Base-by-base conservation (phyloP, 495 filamentous ascomycete species). In the Hypoxylon lenormandii region DNA sequence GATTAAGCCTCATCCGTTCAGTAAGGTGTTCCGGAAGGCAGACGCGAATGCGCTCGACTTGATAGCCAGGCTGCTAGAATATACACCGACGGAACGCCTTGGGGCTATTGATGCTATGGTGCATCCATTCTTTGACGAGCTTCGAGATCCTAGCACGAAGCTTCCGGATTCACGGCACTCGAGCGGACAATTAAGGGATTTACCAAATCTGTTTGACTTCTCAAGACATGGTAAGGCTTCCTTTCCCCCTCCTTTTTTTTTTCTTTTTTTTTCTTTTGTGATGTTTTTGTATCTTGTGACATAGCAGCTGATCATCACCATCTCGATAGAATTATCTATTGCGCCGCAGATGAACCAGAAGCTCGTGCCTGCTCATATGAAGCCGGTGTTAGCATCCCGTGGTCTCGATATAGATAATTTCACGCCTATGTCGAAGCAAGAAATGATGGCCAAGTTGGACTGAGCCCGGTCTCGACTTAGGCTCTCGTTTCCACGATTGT, bases 1-100 rank as follows among this genome's bases (percentile, higher is more conserved):
- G 76, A 99, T 99, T 85, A 99, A 99, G 83, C 95, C 95, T 38
- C 95, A 98, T 74, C 95, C 95, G 10, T 98, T 98, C 85, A 94
- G 91, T 77, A 98, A 98, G 86, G 95, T 98, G 18, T 98, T 98
- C 87, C 89, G 96, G 59, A 95, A 92, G 85, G 95, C 95, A 21
- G 91, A 95, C 54, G 83, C 86, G 12, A 92, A 94, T 76, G 95
- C 95, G 18, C 96, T 98, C 75, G 95, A 98, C 73, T 82, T 98
- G 64, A 98, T 98, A 78, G 94, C 94, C 15, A 88, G 89, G 43
- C 83, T 98, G 47, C 84, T 98, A 19, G 95, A 98, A 82, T 98
- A 98, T 77, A 98, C 95, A 0, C 95, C 95, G 12, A 97, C 96
- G 5, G 92, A 97, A 80, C 91, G 95, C 60, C 86, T 98, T 28